Conservation (phyloP, 148 eudicot genomes). For the Rhododendron mucronatum region DNA sequence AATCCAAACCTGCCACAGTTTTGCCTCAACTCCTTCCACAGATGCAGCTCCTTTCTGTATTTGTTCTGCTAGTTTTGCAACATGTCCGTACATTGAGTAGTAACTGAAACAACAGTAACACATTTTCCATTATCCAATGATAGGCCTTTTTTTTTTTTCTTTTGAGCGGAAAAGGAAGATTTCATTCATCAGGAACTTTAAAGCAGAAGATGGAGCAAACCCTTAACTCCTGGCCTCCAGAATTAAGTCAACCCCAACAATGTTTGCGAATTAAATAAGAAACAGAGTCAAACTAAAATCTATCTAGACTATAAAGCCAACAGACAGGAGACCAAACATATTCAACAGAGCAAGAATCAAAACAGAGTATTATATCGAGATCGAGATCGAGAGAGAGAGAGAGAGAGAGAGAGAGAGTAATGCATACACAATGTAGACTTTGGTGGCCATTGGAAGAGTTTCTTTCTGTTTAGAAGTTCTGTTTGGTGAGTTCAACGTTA, state of each 20-base stretch:
- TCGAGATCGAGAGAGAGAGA: background rate
- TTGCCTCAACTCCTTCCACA: constrained; percentile 82
- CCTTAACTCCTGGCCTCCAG: too few relatives aligned
- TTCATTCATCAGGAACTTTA: too few relatives aligned
- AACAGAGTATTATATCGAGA: background rate
- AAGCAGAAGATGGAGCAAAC: background rate
- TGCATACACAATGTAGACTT: constrained; percentile 59
- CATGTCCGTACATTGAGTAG: constrained; percentile 79
- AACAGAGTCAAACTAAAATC: background rate
- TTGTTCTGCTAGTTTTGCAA: constrained; percentile 59
- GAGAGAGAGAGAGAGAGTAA: background rate
- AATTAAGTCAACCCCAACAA: background rate
- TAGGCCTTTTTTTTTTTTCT: too few relatives aligned
- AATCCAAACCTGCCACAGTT: constrained; percentile 65
- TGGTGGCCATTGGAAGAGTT: constrained; percentile 43
- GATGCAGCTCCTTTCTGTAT: constrained; percentile 74
- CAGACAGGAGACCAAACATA: background rate
- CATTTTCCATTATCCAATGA: background rate
- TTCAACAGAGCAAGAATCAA: background rate
- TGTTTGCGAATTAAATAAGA: background rate
- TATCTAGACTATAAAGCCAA: background rate
- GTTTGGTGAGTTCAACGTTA: background rate
- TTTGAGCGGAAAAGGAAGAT: background rate
- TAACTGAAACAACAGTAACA: constrained; percentile 32
- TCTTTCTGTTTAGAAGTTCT: background rate